Evolutionary conservation across 1,139 yeast species (phyloP), one percentile per base, ranked within the genome.

Genomic region (Kurtzmaniella quercitrusa): DNA sequence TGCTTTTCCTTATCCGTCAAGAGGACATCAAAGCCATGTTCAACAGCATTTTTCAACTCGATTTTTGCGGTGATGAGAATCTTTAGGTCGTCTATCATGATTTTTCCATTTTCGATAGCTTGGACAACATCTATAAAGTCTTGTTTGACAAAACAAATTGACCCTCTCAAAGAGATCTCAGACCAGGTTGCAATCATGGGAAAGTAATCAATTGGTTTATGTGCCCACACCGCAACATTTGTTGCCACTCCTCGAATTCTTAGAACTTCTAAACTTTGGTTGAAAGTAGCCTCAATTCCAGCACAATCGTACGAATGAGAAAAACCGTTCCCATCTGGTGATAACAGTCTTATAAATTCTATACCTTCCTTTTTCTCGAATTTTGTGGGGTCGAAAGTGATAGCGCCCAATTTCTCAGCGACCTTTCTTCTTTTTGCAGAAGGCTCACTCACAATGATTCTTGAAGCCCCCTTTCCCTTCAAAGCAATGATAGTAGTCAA

Each of bases 161-260:
- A 65, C 12, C 74, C 75, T 3, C 73, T 66, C 21, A 70, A 59
- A 8, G 53, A 46, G 41, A 65, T 67, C 50, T 69, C 74, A 37
- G 65, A 59, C 49, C 60, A 58, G 2, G 74, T 69, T 15, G 68
- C 52, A 41, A 60, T 61, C 74, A 69, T 68, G 20, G 71, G 73
- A 36, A 56, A 61, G 45, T 57, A 65, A 20, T 60, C 58, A 17
- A 66, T 55, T 12, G 64, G 61, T 28, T 58, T 56, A 45, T 65
- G 63, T 19, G 71, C 66, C 85, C 85, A 76, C 38, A 76, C 72
- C 38, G 88, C 88, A 33, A 82, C 73, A 53, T 82, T 82, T 39
- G 82, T 80, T 4, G 84, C 84, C 12, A 68, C 66, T 38, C 88
- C 88, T 42, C 76, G 72, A n/a, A 80, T 74, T 38, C 76, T 69